Conservation (phyloP, 2,329 filamentous ascomycete species). For the Amylocarpus encephaloides region DNA sequence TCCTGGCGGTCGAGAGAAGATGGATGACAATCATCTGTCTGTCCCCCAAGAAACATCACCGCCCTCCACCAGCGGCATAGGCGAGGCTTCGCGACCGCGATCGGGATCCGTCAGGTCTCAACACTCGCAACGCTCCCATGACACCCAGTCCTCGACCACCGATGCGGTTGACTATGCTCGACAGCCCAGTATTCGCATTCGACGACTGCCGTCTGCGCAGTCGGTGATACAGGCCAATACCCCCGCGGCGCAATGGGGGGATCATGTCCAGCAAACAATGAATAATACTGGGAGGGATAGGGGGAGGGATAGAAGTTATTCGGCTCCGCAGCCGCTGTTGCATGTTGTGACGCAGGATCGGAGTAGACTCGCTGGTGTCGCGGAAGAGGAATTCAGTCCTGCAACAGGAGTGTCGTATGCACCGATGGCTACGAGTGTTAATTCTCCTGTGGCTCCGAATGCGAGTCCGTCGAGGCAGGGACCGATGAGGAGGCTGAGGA, state of each 20-base stretch:
- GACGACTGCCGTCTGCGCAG: background rate
- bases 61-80: background rate
- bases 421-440: background rate
- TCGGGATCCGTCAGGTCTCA: background rate
- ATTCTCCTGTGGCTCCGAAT: background rate
- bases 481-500: slow-evolving; percentile 14
- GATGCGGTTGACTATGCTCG: background rate
- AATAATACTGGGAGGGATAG: slow-evolving; percentile 11
- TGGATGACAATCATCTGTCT: background rate
- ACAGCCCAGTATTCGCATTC: slow-evolving; percentile 8
- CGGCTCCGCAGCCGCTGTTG: slow-evolving; percentile 13
- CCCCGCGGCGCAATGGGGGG: background rate
- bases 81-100: background rate
- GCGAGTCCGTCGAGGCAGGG: background rate
- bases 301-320: slow-evolving; percentile 18
- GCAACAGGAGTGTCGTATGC: slow-evolving; percentile 3
- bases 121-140: background rate
- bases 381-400: slow-evolving; percentile 12
- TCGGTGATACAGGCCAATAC: background rate
- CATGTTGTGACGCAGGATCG: background rate
- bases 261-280: background rate
- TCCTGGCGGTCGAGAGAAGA: background rate
- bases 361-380: slow-evolving; percentile 13
- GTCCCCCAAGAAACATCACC: background rate
- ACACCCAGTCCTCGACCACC: background rate